Evolutionary conservation across 2,329 filamentous ascomycete genomes (phyloP).

Genomic region (Curvularia eragrostidis): DNA sequence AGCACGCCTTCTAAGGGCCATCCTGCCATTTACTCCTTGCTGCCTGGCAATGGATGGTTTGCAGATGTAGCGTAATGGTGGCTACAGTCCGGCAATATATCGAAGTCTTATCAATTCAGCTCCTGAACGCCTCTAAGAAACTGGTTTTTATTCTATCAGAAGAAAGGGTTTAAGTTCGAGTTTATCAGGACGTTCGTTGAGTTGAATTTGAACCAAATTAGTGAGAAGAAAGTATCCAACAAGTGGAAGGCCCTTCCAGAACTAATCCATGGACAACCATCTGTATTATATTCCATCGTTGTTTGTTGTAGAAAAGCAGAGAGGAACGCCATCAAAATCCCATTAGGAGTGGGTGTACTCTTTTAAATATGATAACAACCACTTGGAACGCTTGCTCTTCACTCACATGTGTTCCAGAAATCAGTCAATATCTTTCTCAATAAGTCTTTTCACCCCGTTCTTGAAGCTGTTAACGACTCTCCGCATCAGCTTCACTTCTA

Average conservation of each 20-base stretch:
- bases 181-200: too few species aligned
- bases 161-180: not conserved
- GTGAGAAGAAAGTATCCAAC: too few species aligned
- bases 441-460: conserved; percentile 3
- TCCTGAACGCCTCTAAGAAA: not conserved
- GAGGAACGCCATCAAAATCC: too few species aligned
- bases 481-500: conserved; percentile 43
- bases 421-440: not conserved
- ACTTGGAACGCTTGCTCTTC: not conserved
- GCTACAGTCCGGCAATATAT: not conserved
- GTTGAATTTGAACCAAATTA: too few species aligned
- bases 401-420: not conserved
- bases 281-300: too few species aligned
- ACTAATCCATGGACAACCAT: too few species aligned
- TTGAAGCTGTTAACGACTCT: conserved; percentile 22
- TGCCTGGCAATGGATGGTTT: not conserved
- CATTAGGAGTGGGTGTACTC: too few species aligned
- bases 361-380: not conserved
- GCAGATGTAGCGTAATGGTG: not conserved
- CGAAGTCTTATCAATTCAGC: not conserved
- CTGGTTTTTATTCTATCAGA: not conserved
- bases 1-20: not conserved
- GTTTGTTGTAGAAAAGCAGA: too few species aligned
- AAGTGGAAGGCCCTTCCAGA: too few species aligned
- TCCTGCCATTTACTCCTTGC: not conserved